phyloP scores from a whole-genome alignment of 1,139 yeast species.

The Candida sojae region DNA sequence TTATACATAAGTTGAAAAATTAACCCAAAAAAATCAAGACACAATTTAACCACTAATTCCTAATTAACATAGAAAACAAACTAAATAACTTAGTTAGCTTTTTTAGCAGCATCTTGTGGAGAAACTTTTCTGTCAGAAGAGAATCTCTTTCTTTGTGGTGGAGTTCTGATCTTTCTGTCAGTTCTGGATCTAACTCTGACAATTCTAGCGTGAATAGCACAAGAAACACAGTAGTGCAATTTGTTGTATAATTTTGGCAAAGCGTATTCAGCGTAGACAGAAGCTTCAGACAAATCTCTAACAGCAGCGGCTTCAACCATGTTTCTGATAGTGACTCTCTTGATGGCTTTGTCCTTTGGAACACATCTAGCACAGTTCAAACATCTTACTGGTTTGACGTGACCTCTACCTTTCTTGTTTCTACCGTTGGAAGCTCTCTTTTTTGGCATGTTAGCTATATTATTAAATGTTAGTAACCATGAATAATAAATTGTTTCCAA shows the following conservation, averaged over 20 bases:
- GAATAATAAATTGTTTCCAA: background rate
- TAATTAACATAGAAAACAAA: background rate
- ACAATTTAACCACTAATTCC: conserved; percentile 1
- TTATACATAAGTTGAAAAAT: conserved; percentile 7
- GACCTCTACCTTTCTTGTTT: conserved; percentile 99
- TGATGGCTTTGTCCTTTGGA: conserved; percentile 99
- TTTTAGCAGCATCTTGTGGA: conserved; percentile 98
- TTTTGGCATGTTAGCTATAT: conserved; percentile 80
- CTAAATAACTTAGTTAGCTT: conserved; percentile 44
- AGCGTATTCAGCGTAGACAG: conserved; percentile 99
- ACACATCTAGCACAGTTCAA: conserved; percentile 99
- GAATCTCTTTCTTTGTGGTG: conserved; percentile 99
- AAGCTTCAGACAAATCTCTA: conserved; percentile 99
- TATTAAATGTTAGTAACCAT: conserved; percentile 23
- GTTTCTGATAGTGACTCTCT: conserved; percentile 99
- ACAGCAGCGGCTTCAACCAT: conserved; percentile 99
- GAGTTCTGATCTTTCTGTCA: conserved; percentile 98
- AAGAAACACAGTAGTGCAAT: conserved; percentile 99
- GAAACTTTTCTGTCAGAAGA: conserved; percentile 94
- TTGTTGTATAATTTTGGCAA: conserved; percentile 99
- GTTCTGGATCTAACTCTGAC: conserved; percentile 99
- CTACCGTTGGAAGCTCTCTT: conserved; percentile 99
- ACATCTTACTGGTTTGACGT: conserved; percentile 99
- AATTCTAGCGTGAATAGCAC: conserved; percentile 99
- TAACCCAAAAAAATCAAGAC: conserved; percentile 1